These are phyloP conservation scores for Aspergillus hortae DNA, from an alignment of 2,329 filamentous ascomycete genomes.

Conservation along the genomic window DNA sequence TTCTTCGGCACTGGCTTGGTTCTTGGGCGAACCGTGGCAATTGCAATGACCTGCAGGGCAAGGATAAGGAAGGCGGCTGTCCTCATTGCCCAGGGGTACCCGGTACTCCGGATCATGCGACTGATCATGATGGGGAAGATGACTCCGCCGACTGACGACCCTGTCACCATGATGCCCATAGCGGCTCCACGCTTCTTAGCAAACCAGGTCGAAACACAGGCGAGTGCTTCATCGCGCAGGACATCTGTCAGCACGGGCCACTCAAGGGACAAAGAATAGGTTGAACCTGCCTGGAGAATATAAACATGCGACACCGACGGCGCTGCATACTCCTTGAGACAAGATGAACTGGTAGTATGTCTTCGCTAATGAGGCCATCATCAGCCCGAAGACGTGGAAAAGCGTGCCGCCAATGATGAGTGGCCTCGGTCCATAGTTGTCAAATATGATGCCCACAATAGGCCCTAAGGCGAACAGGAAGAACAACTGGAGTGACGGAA, in stretches of 20 bases:
- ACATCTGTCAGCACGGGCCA: background rate
- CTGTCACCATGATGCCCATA: slow-evolving; percentile 51
- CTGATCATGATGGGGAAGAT: slow-evolving; percentile 58
- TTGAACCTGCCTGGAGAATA: slow-evolving; percentile 1
- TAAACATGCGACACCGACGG: slow-evolving; percentile 37
- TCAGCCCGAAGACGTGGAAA: slow-evolving; percentile 52
- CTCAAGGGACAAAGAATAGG: background rate
- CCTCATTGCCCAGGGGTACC: slow-evolving; percentile 56
- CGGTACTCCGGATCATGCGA: slow-evolving; percentile 47
- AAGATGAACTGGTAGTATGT: slow-evolving; percentile 54
- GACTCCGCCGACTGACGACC: slow-evolving; percentile 53
- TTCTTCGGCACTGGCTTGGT: slow-evolving; percentile 22
- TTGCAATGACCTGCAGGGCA: slow-evolving; percentile 50
- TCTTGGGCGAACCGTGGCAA: slow-evolving; percentile 48
- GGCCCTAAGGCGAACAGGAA: slow-evolving; percentile 30
- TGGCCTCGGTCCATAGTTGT: slow-evolving; percentile 57
- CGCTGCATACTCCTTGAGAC: slow-evolving; percentile 49
- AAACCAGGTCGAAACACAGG: slow-evolving; percentile 48
- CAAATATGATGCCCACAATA: slow-evolving; percentile 58
- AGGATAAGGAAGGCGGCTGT: slow-evolving; percentile 58
- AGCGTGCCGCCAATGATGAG: slow-evolving; percentile 49
- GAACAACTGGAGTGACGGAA: slow-evolving; percentile 10
- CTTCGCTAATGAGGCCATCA: slow-evolving; percentile 50
- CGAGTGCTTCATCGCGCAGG: slow-evolving; percentile 7
- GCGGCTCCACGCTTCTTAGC: slow-evolving; percentile 47